Evolutionary conservation across 169 alveolate species (phyloP).

Genomic region (Cyclospora cayetanensis): DNA sequence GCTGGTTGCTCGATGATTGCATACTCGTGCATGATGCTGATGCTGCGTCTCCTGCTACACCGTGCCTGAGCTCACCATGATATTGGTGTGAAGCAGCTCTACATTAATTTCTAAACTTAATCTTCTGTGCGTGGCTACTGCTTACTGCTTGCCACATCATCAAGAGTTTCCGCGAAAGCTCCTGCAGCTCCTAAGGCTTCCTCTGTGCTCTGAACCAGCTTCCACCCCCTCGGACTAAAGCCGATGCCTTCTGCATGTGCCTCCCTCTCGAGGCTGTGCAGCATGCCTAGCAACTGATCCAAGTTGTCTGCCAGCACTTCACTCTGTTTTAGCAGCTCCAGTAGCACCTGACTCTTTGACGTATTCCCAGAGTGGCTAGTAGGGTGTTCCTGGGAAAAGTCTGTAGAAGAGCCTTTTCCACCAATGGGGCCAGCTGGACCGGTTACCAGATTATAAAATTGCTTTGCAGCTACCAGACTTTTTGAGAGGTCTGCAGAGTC

Average conservation of each 20-base stretch:
- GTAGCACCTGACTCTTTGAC: no score
- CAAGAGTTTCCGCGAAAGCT: background rate
- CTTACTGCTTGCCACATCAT: background rate
- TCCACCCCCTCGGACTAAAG: background rate
- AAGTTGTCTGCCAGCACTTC: constrained; percentile 6
- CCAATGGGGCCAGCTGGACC: background rate
- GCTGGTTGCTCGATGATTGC: no score
- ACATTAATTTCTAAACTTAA: background rate
- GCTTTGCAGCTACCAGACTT: background rate
- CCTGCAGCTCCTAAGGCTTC: background rate
- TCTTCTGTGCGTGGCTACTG: background rate
- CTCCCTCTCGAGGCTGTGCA: background rate
- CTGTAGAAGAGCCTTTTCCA: background rate
- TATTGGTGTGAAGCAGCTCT: background rate
- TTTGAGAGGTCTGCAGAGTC: background rate
- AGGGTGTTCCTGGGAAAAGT: background rate
- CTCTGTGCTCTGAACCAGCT: background rate
- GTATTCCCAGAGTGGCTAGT: no score
- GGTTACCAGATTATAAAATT: background rate
- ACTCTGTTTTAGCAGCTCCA: background rate
- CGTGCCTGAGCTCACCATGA: background rate
- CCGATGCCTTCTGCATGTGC: background rate
- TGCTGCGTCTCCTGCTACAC: background rate
- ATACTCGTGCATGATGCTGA: background rate
- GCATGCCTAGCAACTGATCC: background rate